A percentile compares a stretch with the other conserved stretches of the same genome.
These are phyloP conservation scores for Gypsophila paniculata DNA, from an alignment of 179 eudicot species.

Conservation along the genomic window DNA sequence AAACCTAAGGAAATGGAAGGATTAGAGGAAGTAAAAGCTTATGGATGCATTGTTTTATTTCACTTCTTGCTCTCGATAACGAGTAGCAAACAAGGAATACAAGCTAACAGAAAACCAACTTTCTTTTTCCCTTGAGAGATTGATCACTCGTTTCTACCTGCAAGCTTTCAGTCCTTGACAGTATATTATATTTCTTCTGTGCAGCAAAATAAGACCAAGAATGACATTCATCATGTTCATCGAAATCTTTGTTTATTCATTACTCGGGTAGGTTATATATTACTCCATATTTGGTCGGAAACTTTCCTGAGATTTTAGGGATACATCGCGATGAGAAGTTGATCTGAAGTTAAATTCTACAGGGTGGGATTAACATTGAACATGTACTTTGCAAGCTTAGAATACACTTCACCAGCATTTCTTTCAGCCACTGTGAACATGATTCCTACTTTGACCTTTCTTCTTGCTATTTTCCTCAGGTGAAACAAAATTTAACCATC, in stretches of 20 bases:
- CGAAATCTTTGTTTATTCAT: slow-evolving; percentile 39
- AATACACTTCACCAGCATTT: slow-evolving; percentile 48
- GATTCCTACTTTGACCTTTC: slow-evolving; percentile 41
- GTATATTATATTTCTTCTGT: slow-evolving; percentile 12
- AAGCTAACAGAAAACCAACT: slow-evolving; percentile 3
- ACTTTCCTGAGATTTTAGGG: neutral
- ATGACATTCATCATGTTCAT: slow-evolving; percentile 34
- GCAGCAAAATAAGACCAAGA: slow-evolving; percentile 48
- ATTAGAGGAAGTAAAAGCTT: too few relatives aligned
- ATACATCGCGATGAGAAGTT: neutral
- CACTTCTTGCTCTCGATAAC: too few relatives aligned
- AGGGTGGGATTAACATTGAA: slow-evolving; percentile 47
- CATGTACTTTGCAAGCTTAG: slow-evolving; percentile 49
- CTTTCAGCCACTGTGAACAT: slow-evolving; percentile 45
- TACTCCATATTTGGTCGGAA: neutral
- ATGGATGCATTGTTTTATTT: too few relatives aligned
- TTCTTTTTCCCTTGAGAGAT: too few relatives aligned
- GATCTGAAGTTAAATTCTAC: slow-evolving; percentile 14
- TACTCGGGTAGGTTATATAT: slow-evolving; percentile 35
- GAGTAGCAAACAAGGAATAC: slow-evolving; percentile 1
- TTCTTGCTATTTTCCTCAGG: slow-evolving; percentile 42
- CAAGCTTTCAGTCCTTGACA: neutral
- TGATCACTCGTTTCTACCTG: slow-evolving; percentile 7
- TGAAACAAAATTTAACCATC: neutral
- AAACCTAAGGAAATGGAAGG: too few relatives aligned